A percentile compares a stretch with the other conserved stretches of the same genome.
Evolutionary conservation across 2,329 filamentous ascomycete genomes (phyloP).

Genomic region (Botrytis tulipae): DNA sequence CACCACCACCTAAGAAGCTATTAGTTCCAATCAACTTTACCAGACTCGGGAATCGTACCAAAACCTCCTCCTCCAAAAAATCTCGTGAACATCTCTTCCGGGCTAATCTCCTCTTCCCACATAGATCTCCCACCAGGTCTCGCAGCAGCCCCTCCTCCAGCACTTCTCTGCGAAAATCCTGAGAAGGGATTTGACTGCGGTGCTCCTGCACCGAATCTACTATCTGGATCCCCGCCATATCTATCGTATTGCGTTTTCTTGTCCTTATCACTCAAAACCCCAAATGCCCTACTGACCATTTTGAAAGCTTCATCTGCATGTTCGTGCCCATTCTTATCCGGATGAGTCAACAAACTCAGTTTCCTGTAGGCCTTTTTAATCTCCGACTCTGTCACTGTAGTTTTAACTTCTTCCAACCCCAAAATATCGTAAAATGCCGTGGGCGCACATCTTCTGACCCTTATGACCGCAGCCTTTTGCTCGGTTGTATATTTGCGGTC

Average conservation of each 20-base stretch:
- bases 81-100: slow-evolving; percentile 93
- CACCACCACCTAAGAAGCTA: slow-evolving; percentile 38
- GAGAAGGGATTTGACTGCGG: slow-evolving; percentile 57
- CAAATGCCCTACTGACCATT: slow-evolving; percentile 92
- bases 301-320: slow-evolving; percentile 98
- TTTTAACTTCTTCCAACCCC: slow-evolving; percentile 62
- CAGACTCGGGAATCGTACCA: slow-evolving; percentile 41
- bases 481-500: slow-evolving; percentile 78
- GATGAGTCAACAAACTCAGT: slow-evolving; percentile 89
- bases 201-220: slow-evolving; percentile 66
- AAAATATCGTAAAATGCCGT: slow-evolving; percentile 97
- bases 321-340: slow-evolving; percentile 97
- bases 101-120: slow-evolving; percentile 90
- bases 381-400: slow-evolving; percentile 71
- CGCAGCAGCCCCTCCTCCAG: slow-evolving; percentile 32
- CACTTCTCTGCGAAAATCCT: slow-evolving; percentile 52
- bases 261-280: slow-evolving; percentile 87
- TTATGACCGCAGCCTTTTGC: slow-evolving; percentile 86
- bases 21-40: slow-evolving; percentile 22
- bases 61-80: slow-evolving; percentile 81
- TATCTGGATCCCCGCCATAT: slow-evolving; percentile 90
- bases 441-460: slow-evolving; percentile 78
- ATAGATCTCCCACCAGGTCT: slow-evolving; percentile 55
- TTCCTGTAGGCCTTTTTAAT: slow-evolving; percentile 99
- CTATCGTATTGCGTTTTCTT: slow-evolving; percentile 87